Evolutionary conservation across 2,329 filamentous ascomycete genomes (phyloP).

Genomic region (Aureobasidium sp.): DNA sequence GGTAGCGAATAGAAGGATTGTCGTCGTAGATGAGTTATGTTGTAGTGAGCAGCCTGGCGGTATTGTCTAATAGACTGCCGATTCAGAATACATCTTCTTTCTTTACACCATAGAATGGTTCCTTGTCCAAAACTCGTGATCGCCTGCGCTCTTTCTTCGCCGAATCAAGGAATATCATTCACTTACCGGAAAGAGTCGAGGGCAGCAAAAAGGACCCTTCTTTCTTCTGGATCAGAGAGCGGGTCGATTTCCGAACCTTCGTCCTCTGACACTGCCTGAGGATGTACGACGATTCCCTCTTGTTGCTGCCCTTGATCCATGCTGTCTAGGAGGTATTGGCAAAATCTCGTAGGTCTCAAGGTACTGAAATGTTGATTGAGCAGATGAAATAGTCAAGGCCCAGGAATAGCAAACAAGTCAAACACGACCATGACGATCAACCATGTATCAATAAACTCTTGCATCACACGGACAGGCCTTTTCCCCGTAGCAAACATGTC

Average conservation of each 20-base stretch:
- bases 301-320: not conserved
- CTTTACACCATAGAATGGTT: not conserved
- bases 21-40: conserved; percentile 81
- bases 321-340: not conserved
- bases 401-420: conserved; percentile 6
- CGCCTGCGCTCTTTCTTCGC: not conserved
- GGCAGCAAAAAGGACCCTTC: conserved; percentile 69
- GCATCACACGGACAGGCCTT: not conserved
- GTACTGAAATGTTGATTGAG: not conserved
- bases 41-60: conserved; percentile 75
- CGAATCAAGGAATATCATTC: not conserved
- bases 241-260: conserved; percentile 52
- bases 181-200: conserved; percentile 84
- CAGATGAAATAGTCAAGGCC: not conserved
- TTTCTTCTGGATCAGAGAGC: conserved; percentile 70
- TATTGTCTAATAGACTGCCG: conserved; percentile 44
- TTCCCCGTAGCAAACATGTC: not conserved
- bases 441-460: not conserved
- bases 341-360: too few species aligned
- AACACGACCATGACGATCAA: not conserved
- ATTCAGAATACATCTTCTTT: conserved; percentile 1
- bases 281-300: not conserved
- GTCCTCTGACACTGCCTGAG: conserved; percentile 40
- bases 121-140: not conserved
- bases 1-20: conserved; percentile 92